Base-by-base conservation (phyloP, 1,284 basidiomycete genomes). In the Mycena sp. region DNA sequence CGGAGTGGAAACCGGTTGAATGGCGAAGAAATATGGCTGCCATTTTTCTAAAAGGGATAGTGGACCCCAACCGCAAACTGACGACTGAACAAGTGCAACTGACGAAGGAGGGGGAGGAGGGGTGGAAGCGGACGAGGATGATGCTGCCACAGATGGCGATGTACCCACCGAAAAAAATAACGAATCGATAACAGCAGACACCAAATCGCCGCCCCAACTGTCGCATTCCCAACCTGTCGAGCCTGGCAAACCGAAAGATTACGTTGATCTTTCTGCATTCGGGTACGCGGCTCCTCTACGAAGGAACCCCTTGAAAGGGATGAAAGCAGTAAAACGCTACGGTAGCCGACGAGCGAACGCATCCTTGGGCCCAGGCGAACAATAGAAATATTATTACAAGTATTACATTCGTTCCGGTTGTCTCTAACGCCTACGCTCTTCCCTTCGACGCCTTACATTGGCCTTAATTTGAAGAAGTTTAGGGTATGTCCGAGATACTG, bases 1-100 rank as follows among this genome's bases (percentile, higher is more conserved):
- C 74, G 56, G 87, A 89, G 74, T 88, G 83, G 81, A 84, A 82
- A 65, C 72, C 75, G 4, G 76, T 80, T 40, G 79, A 81, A 23
- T 70, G 81, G 28, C 71, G 76, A 23, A 76, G 68, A 49, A 77
- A 75, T 10, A 74, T 75, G n/a, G 80, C 78, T 6, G 69, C 76
- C 4, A 65, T 88, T 45, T 84, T 80, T 59, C 72, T 90, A 35
- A 80, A 81, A 53, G 76, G 74, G 64, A 78, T 68, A 32, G 72
- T 57, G 16, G 49, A 57, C 28, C 17, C 48, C 28, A 32, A 28
- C 25, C 35, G 50, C 7, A 30, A 41, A 23, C 26, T 50, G 21
- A 37, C 35, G 6, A 26, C 32, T 5, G 38, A 52, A 37, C 35
- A 38, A 30, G 14, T 40, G 21, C n/a, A 56, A 29, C 19, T 56